These are phyloP conservation scores for Sinapis alba DNA, from an alignment of 441 rosid species.

Conservation along the genomic window DNA sequence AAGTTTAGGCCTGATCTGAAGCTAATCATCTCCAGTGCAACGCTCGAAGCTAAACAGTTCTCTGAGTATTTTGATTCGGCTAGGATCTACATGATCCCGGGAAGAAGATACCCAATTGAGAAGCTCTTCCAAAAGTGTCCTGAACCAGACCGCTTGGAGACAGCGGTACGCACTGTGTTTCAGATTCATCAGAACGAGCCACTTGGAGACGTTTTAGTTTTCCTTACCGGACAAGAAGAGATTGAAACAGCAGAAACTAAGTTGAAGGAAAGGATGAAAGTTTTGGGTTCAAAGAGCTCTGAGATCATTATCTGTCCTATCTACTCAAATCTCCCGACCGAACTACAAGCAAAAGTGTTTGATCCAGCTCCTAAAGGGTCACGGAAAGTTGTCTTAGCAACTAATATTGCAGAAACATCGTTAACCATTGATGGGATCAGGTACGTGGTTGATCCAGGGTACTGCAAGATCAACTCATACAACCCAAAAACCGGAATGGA, in stretches of 20 bases:
- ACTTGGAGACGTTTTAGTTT: conserved; percentile 80
- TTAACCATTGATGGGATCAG: too few species aligned
- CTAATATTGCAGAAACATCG: conserved; percentile 96
- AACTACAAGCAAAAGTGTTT: conserved; percentile 90
- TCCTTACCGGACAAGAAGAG: conserved; percentile 97
- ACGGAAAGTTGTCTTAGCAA: conserved; percentile 89
- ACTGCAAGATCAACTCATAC: conserved; percentile 89
- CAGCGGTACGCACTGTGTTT: too few species aligned
- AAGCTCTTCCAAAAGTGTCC: too few species aligned
- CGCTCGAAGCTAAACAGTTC: conserved; percentile 94
- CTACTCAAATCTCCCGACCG: conserved; percentile 94
- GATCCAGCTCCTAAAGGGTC: conserved; percentile 92
- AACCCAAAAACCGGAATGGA: conserved; percentile 96
- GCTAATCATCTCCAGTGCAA: conserved; percentile 94
- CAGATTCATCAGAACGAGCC: too few species aligned
- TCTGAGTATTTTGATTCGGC: conserved; percentile 92
- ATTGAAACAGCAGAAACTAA: conserved; percentile 90
- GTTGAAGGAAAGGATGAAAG: conserved; percentile 75
- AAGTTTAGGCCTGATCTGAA: conserved; percentile 84
- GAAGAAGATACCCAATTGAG: too few species aligned
- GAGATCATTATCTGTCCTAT: conserved; percentile 91
- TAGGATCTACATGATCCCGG: too few species aligned
- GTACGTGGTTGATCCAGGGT: too few species aligned
- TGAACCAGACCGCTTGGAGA: too few species aligned
- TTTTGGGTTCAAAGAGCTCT: conserved; percentile 77